Conservation (phyloP, 2,329 filamentous ascomycete genomes). For the Setomelanomma holmii region DNA sequence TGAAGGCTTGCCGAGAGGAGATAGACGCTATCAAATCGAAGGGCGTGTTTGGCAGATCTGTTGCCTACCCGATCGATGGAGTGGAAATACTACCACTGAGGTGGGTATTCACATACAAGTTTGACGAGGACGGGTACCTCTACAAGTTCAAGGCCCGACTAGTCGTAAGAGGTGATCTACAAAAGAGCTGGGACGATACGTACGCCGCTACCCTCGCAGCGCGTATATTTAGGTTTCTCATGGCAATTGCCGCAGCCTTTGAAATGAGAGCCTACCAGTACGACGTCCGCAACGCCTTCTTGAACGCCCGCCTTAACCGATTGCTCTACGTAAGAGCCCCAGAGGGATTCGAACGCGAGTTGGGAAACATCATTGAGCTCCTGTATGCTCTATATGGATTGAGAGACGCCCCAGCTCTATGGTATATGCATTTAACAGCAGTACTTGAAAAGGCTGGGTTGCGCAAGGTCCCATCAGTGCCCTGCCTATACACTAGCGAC, state of each 20-base stretch:
- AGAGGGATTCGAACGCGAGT: conserved; percentile 17
- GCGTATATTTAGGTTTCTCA: conserved; percentile 20
- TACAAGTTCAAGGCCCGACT: conserved; percentile 20
- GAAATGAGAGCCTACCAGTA: conserved; percentile 22
- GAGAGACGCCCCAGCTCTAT: conserved; percentile 24
- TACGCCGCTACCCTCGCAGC: conserved; percentile 25
- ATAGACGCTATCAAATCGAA: neutral
- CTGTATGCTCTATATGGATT: conserved; percentile 29
- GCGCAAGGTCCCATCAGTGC: neutral
- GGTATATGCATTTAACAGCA: conserved; percentile 17
- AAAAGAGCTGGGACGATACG: conserved; percentile 12
- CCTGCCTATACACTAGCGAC: neutral
- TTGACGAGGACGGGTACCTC: conserved; percentile 17
- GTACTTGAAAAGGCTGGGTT: neutral
- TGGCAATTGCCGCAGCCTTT: conserved; percentile 28
- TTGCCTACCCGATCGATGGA: neutral
- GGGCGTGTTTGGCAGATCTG: neutral
- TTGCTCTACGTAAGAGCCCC: conserved; percentile 16
- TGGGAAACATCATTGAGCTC: conserved; percentile 12
- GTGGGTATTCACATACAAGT: conserved; percentile 18
- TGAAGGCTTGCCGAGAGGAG: conserved; percentile 1
- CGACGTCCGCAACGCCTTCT: conserved; percentile 30
- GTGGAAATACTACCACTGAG: conserved; percentile 3
- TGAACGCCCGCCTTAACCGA: conserved; percentile 19
- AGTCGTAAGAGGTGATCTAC: conserved; percentile 19